Evolutionary conservation across 352 stramenopile species (phyloP).

Genomic region (Globisporangium solare): DNA sequence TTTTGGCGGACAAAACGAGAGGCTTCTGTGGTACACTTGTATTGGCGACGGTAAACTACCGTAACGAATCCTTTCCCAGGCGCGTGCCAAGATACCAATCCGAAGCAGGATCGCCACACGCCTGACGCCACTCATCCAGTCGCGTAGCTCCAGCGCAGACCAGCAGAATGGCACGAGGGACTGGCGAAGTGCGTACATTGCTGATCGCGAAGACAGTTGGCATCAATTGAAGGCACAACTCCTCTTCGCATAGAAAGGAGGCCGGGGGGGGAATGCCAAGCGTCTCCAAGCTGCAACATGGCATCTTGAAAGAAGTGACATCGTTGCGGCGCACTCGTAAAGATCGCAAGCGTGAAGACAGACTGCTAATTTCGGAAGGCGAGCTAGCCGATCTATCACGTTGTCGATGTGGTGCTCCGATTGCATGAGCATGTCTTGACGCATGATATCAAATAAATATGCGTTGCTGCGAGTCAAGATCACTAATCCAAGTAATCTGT

Average conservation of each 20-base stretch:
- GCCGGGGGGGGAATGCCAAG: neutral
- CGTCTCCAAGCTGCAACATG: no score
- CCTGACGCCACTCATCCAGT: constrained; percentile 4
- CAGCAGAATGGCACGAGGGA: neutral
- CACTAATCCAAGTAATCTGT: no score
- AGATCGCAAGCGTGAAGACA: no score
- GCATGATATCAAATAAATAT: no score
- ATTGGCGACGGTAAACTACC: neutral
- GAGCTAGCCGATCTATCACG: no score
- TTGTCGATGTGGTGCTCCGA: no score
- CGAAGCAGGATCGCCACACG: neutral
- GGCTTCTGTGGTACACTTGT: neutral
- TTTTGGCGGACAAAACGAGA: neutral
- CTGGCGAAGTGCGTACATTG: neutral
- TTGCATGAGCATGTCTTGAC: no score
- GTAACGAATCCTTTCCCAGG: neutral
- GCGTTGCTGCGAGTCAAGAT: no score
- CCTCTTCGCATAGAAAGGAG: neutral
- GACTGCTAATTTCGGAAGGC: no score
- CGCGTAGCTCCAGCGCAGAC: neutral
- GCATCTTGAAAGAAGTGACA: no score
- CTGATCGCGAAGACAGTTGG: neutral
- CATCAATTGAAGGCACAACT: neutral
- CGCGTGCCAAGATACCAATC: constrained; percentile 10
- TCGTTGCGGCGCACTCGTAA: no score